Evolutionary conservation across 768 basidiomycete genomes (phyloP).

Genomic region (Amanita brunnescens): DNA sequence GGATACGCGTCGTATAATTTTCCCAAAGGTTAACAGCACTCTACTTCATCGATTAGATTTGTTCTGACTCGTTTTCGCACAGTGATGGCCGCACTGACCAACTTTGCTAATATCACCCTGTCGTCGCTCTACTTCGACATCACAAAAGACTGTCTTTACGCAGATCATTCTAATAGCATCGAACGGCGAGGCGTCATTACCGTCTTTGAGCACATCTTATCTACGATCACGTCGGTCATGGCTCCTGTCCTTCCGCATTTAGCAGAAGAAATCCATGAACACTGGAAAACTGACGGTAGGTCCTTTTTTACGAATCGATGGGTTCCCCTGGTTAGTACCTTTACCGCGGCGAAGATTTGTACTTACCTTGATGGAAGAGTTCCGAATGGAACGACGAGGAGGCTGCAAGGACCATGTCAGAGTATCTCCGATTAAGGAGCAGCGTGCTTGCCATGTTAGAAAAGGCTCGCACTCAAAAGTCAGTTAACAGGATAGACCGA

Average conservation of each 20-base stretch:
- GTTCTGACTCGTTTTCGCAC: not conserved
- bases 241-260: constrained; percentile 88
- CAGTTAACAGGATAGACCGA: constrained; percentile 13
- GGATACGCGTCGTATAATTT: constrained; percentile 74
- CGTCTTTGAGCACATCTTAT: constrained; percentile 66
- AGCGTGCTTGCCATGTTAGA: constrained; percentile 64
- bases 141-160: constrained; percentile 86
- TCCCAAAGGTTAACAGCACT: constrained; percentile 51
- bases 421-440: constrained; percentile 50
- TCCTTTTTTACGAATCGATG: constrained; percentile 74
- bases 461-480: constrained; percentile 71
- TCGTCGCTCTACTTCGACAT: constrained; percentile 91
- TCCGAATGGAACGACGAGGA: constrained; percentile 52
- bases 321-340: constrained; percentile 49
- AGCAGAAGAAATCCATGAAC: constrained; percentile 76
- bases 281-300: constrained; percentile 23
- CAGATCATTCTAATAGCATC: constrained; percentile 39
- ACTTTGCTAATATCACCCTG: constrained; percentile 76
- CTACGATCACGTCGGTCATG: constrained; percentile 58
- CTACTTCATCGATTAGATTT: not conserved
- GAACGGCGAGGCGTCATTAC: constrained; percentile 61
- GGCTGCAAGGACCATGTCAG: constrained; percentile 54
- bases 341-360: not conserved
- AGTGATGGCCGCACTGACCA: constrained; percentile 67
- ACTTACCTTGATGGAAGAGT: constrained; percentile 26